Base-by-base conservation (phyloP, 495 filamentous ascomycete genomes). In the Tetracladium setigerum region DNA sequence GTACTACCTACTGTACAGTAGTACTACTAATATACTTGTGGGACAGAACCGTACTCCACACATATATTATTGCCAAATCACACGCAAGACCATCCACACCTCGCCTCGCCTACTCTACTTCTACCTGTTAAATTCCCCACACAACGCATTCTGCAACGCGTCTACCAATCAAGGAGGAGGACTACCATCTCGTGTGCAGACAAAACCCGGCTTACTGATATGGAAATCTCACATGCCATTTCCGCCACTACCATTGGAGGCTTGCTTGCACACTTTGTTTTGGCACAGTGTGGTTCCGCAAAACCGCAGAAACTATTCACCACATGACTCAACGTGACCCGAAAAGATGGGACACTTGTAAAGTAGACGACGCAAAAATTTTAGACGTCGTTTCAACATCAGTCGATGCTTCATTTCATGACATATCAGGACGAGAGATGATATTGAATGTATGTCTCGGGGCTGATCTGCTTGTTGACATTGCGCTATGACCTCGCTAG, bases 311-410 rank as follows among this genome's bases (percentile, higher is more conserved):
- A 11, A 53, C 30, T 34, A 31, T 16, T 47, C 38, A 37, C 37
- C 53, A 56, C 44, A 47, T 56, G 53, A 48, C 47, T 35, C 27
- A 37, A 38, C 9, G 18, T 36, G 47, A 36, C 47, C 53, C 46
- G 44, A 48, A 6, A n/a, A 13, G 34, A 22, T 15, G 35, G 44
- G 37, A 46, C 37, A 50, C 36, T 19, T n/a, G n/a, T n/a, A n/a
- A n/a, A n/a, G 22, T 27, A 34, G 16, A 14, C 22, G 38, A 19
- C 15, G n/a, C 5, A n/a, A 47, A 22, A 44, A 31, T 40, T 48
- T 46, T 50, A 32, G 46, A 55, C 52, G 46, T 48, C 52, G n/a
- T n/a, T 24, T 43, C 42, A 33, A 41, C 30, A 19, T 46, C 35
- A 41, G 10, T 11, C 22, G 22, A 27, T 27, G 22, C 22, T 27